Conservation (phyloP, 192 early-diverging fungal species). For the Entomortierella beljakovae region DNA sequence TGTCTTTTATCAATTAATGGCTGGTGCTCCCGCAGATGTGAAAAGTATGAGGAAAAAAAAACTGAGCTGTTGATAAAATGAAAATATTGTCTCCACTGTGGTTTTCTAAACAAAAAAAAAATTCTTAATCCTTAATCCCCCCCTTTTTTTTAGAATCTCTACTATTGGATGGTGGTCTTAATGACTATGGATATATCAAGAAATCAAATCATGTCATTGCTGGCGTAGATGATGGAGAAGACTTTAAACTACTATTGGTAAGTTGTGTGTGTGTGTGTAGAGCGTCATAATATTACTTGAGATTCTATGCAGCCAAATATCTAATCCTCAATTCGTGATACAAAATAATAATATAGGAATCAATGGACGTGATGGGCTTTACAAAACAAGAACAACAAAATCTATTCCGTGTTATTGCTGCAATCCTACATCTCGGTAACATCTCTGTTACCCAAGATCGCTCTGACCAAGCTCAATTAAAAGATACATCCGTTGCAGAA, state of each 20-base stretch:
- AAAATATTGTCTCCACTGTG: neutral
- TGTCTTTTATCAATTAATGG: constrained; percentile 98
- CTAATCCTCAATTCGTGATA: too few relatives aligned
- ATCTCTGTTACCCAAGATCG: constrained; percentile 82
- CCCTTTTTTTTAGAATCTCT: constrained; percentile 71
- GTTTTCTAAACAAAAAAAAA: too few relatives aligned
- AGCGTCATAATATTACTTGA: too few relatives aligned
- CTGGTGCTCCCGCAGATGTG: constrained; percentile 77
- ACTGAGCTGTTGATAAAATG: neutral
- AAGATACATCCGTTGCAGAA: constrained; percentile 79
- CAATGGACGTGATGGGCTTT: constrained; percentile 89
- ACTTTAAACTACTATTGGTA: constrained; percentile 82
- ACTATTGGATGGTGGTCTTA: constrained; percentile 78
- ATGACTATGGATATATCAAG: constrained; percentile 87
- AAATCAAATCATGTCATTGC: constrained; percentile 89
- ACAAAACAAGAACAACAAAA: constrained; percentile 79
- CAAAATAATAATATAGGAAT: constrained; percentile 56
- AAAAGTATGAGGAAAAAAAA: constrained; percentile 63
- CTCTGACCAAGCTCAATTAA: constrained; percentile 89
- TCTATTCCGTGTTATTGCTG: constrained; percentile 85
- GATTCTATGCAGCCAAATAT: too few relatives aligned
- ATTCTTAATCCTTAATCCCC: constrained; percentile 25
- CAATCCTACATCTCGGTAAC: constrained; percentile 95
- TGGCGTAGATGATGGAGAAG: constrained; percentile 90
- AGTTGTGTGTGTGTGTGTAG: too few relatives aligned